Evolutionary conservation across 140 eudicot species (phyloP).

Genomic region (Stevia rebaudiana): DNA sequence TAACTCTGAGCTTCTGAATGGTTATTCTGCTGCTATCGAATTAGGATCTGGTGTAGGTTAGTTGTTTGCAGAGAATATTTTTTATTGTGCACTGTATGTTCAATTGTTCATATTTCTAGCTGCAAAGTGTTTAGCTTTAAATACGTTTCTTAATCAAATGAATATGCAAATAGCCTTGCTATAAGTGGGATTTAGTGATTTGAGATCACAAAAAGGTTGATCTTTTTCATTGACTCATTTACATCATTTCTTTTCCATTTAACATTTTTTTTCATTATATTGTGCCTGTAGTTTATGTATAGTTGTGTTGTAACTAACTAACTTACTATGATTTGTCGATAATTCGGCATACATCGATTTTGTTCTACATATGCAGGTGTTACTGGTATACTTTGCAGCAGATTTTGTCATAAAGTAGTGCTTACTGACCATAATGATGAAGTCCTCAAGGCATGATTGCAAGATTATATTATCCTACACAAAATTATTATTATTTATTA

Average conservation of each 20-base stretch:
- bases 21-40: constrained; percentile 76
- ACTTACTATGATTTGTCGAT: too few relatives aligned
- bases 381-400: constrained; percentile 84
- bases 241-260: not conserved
- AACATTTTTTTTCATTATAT: not conserved
- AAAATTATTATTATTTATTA: constrained; percentile 1
- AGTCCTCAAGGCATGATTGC: constrained; percentile 79
- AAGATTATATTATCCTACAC: constrained; percentile 20
- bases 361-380: constrained; percentile 44
- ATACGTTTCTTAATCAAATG: not conserved
- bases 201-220: not conserved
- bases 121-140: not conserved
- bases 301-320: not conserved
- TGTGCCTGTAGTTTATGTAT: not conserved
- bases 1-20: constrained; percentile 63
- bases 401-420: constrained; percentile 58
- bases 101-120: not conserved
- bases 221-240: not conserved
- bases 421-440: constrained; percentile 91
- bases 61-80: constrained; percentile 5
- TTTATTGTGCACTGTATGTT: not conserved
- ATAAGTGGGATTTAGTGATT: too few relatives aligned
- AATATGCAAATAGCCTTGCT: too few relatives aligned
- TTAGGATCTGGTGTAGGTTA: constrained; percentile 97
- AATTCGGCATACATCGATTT: not conserved